Evolutionary conservation across 2,329 filamentous ascomycete species (phyloP).

Genomic region (Herpotrichia juniperi): DNA sequence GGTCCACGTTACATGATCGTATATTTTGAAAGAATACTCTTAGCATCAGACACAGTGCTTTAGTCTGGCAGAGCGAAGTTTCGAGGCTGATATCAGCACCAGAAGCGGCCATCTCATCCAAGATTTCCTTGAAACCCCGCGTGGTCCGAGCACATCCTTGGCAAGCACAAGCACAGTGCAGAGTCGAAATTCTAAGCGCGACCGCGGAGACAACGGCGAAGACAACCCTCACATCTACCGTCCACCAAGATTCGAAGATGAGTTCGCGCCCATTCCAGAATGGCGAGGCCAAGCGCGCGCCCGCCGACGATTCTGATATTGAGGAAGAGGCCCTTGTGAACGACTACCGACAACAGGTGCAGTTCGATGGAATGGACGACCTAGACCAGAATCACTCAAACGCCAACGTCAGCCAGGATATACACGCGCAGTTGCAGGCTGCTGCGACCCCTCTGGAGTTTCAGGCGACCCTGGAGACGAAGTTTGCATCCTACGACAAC

Average conservation of each 20-base stretch:
- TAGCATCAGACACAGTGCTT: no score
- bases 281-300: constrained; percentile 44
- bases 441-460: constrained; percentile 96
- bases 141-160: constrained; percentile 7
- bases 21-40: no score
- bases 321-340: constrained; percentile 96
- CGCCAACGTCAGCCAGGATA: constrained; percentile 80
- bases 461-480: constrained; percentile 91
- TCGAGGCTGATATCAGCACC: no score
- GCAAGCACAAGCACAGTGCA: not conserved
- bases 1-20: no score
- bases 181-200: not conserved
- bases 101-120: no score
- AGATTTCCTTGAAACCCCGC: no score
- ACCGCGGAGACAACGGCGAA: constrained; percentile 10
- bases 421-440: constrained; percentile 88
- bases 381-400: constrained; percentile 69
- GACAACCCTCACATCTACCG: constrained; percentile 17
- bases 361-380: constrained; percentile 86
- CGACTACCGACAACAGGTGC: constrained; percentile 93
- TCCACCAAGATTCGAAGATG: constrained; percentile 18
- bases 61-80: no score
- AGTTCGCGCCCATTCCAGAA: constrained; percentile 46
- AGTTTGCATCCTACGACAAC: constrained; percentile 98
- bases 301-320: constrained; percentile 85